Evolutionary conservation across 2,329 filamentous ascomycete species (phyloP), one percentile per base, ranked within the genome.

Genomic region (Fusarium pininemorale): DNA sequence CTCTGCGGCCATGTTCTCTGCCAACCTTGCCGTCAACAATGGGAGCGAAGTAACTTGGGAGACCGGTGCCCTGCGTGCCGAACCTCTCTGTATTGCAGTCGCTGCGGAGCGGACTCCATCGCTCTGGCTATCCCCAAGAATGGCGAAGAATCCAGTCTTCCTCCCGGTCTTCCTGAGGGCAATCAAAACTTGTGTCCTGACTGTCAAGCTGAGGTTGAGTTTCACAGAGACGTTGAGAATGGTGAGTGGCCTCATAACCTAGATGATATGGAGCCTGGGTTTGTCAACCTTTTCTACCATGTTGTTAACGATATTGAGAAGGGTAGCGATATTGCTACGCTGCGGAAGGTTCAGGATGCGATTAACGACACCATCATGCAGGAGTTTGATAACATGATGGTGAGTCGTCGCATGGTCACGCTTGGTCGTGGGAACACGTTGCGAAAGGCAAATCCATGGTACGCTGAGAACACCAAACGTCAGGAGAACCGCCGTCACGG

Each of bases 1-100:
- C 35, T 65, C 22, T 80, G 78, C 56, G 78, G 78, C 0, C 78
- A 80, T 58, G 56, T 77, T 22, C 60, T 79, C 22, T 80, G 78
- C 35, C 18, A 39, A 3, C 2, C 20, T 6, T 80, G 75, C n/a
- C 48, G 69, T 6, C 4, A 18, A 16, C 14, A n/a, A 13, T 41
- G 26, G 10, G 24, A 55, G 20, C 14, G 16, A 6, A 30, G 22
- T 2, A 3, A 22, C 3, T 7, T n/a, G 7, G 4, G 20, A 6
- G 15, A 1, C 14, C 30, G 32, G 32, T 78, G 76, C n/a, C 76
- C 76, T 28, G 24, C 56, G 15, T 78, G 76, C 26, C 73, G 75
- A 4, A 15, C 58, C 4, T 0, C 9, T 7, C 47, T 68, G 5
- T 6, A 24, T 1, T 66, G 75, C 18, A 20, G 14, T 2, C 64